A percentile compares a stretch with the other conserved stretches of the same genome.
Conservation (phyloP, 495 filamentous ascomycete genomes). For the Chaetomium cochliodes region DNA sequence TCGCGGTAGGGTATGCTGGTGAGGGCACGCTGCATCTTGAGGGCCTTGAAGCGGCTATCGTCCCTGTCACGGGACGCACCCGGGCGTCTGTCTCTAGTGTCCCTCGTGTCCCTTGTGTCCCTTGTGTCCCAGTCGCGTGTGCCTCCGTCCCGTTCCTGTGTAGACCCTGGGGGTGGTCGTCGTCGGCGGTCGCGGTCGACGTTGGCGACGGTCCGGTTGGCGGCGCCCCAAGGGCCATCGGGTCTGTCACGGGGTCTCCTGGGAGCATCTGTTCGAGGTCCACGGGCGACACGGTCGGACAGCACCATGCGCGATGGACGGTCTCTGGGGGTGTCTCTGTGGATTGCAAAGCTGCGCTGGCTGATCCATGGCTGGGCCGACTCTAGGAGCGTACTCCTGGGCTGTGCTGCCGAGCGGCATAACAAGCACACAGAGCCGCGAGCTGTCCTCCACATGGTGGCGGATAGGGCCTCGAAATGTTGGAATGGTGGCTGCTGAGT, state of each 20-base stretch:
- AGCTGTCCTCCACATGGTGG: conserved; percentile 37
- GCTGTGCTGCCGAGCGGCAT: conserved; percentile 32
- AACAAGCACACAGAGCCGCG: conserved; percentile 38
- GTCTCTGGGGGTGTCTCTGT: conserved; percentile 31
- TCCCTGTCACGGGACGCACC: conserved; percentile 35
- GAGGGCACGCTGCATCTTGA: conserved; percentile 91
- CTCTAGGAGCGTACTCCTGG: conserved; percentile 18
- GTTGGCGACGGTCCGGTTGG: conserved; percentile 74
- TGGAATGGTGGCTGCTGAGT: neutral
- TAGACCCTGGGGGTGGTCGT: conserved; percentile 35
- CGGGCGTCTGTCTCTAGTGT: conserved; percentile 23
- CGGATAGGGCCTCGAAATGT: neutral
- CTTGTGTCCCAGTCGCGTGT: neutral
- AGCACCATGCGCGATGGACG: conserved; percentile 74
- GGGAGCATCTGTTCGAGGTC: conserved; percentile 39
- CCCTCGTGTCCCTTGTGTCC: neutral
- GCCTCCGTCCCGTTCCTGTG: conserved; percentile 18
- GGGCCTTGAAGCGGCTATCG: conserved; percentile 62
- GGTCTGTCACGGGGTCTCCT: conserved; percentile 41
- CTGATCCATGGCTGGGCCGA: conserved; percentile 35
- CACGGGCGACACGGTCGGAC: conserved; percentile 65
- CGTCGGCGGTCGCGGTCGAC: conserved; percentile 40
- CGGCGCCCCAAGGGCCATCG: conserved; percentile 68
- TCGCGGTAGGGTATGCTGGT: conserved; percentile 70
- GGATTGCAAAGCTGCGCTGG: conserved; percentile 39